Evolutionary conservation across 208 protist genomes (phyloP), one percentile per base, ranked within the genome.

Genomic region (Leishmania mexicana): DNA sequence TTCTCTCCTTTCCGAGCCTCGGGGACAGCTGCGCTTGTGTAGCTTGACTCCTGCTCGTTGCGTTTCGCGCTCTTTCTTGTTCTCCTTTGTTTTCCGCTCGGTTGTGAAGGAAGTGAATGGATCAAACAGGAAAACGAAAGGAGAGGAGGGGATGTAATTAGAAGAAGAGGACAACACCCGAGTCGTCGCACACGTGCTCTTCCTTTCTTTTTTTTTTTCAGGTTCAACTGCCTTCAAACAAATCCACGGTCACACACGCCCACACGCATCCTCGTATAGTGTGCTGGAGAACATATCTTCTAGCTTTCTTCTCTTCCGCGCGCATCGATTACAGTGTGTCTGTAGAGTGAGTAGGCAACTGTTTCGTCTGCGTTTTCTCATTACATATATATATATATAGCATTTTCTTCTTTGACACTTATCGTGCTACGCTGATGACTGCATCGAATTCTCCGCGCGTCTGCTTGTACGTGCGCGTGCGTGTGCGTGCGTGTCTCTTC

Each of bases 391-490:
- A 47, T n/a, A 21, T 80, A 42, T 60, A n/a, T 21, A 35, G 4
- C 7, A 17, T 40, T 80, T 42, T 45, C 31, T 35, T 35, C 19
- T 51, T 45, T 51, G 15, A 58, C 47, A 62, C 70, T 81, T 77
- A 79, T 79, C 73, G 78, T 60, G 71, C 49, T 79, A 42, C 19
- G n/a, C 45, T 64, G 57, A 42, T 81, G 65, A 21, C 65, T 54
- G 70, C 45, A 74, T 74, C 19, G 82, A 86, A 80, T 47, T 77
- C 45, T 60, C 24, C 45, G 71, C 57, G 83, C 67, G 40, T 47
- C 49, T 76, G 19, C 83, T 35, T 73, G 53, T 31, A 45, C 40
- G 72, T 28, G 60, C 24, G 75, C 42, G 35, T 70, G 38, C 13
- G 3, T 79, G 51, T 75, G 28, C 31, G 47, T 54, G 51, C 65